Percentiles rank a stretch among this genome's conserved stretches.
phyloP scores from a whole-genome alignment of 371 early-diverging fungal species.

The Nosema muscidifuracis region DNA sequence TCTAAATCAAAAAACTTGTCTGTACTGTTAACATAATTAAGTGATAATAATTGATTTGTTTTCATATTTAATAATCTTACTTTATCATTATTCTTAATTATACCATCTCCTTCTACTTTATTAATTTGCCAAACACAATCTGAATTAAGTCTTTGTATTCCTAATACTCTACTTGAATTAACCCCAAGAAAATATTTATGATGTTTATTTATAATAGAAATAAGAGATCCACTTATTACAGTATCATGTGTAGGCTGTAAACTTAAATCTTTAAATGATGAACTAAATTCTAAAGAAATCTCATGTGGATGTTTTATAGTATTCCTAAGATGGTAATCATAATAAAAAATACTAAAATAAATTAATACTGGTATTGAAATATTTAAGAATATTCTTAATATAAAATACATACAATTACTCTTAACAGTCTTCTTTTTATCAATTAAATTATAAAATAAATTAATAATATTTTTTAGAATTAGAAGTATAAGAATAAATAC shows the following conservation, averaged over 20 bases:
- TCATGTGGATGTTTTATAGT: neutral
- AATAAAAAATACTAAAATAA: neutral
- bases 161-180: too few species aligned
- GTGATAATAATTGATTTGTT: neutral
- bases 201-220: slow-evolving; percentile 5
- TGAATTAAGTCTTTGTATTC: too few species aligned
- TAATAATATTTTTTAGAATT: neutral
- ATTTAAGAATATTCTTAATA: neutral
- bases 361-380: neutral
- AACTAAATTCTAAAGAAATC: neutral
- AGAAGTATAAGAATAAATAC: neutral
- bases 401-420: neutral
- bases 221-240: neutral
- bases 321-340: neutral
- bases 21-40: slow-evolving; percentile 5
- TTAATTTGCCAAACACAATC: neutral
- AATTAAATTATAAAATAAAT: neutral
- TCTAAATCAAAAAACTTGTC: slow-evolving; percentile 10
- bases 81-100: neutral
- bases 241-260: neutral
- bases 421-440: neutral
- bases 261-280: neutral
- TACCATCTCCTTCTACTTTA: neutral
- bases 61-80: neutral
- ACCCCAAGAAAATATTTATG: neutral